phyloP scores from a whole-genome alignment of 2,329 filamentous ascomycete species.

The Aspergillus brunneoviolaceus region DNA sequence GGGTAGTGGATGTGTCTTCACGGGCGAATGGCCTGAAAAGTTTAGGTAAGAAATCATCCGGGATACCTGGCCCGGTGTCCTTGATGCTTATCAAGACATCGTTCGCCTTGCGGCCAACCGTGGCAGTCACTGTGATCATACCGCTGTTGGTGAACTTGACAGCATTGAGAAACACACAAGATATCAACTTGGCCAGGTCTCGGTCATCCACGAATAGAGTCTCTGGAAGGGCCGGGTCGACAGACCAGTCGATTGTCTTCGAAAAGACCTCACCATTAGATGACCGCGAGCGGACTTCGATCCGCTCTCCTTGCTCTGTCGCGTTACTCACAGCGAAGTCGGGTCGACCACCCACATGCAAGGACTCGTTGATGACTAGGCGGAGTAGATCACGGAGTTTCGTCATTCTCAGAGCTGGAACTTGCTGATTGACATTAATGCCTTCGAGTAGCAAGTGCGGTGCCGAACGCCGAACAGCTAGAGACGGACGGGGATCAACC shows the following conservation, averaged over 20 bases:
- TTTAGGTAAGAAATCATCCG: conserved; percentile 62
- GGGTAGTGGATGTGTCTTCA: conserved; percentile 66
- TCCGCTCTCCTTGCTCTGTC: conserved; percentile 47
- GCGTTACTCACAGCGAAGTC: conserved; percentile 47
- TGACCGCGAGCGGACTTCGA: conserved; percentile 46
- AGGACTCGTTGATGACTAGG: conserved; percentile 48
- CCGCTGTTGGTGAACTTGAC: conserved; percentile 70
- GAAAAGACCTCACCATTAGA: conserved; percentile 46
- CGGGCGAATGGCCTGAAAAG: conserved; percentile 70
- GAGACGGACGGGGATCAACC: conserved; percentile 35
- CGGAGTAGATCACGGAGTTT: conserved; percentile 48
- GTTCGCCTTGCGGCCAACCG: conserved; percentile 51
- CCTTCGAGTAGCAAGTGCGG: conserved; percentile 38
- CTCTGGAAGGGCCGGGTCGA: conserved; percentile 49
- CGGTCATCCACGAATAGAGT: conserved; percentile 58
- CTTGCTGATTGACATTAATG: conserved; percentile 33
- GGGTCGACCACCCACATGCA: conserved; percentile 49
- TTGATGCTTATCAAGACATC: conserved; percentile 62
- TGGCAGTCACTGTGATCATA: conserved; percentile 56
- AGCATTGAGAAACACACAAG: conserved; percentile 64
- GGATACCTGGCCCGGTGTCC: conserved; percentile 69
- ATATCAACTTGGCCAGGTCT: conserved; percentile 63
- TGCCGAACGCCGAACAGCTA: conserved; percentile 38
- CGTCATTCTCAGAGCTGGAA: conserved; percentile 42
- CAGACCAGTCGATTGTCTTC: conserved; percentile 49